Base-by-base conservation (phyloP, 192 early-diverging fungal genomes). In the Linnemannia zychae region DNA sequence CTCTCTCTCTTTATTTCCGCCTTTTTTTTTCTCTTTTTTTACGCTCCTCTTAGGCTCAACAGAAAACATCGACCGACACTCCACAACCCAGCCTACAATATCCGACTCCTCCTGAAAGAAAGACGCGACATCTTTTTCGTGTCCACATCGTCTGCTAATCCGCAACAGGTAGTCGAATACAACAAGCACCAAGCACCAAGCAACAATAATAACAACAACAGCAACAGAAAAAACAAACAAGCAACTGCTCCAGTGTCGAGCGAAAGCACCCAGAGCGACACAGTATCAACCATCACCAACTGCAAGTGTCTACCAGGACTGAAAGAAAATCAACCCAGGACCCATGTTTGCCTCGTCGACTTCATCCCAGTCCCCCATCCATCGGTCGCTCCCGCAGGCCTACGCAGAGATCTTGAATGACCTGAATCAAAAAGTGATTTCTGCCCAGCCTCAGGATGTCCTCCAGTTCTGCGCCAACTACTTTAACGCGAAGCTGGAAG, bases 401-500 rank as follows among this genome's bases (percentile, higher is more conserved):
- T 93, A 91, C 80, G 86, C 87, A 73, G 89, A 88, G 67, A 90
- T 99, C 49, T 88, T 99, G 50, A 92, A 94, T 77, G 98, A 98
- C 79, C 90, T 99, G 47, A 95, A 95, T 88, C 89, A 93, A 74
- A 93, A 93, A 63, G 91, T 99, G 37, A 91, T 94, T 67, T 88
- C 92, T 75, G 87, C 88, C 40, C 94, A 96, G 74, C 98, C 98
- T 9, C 83, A 93, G 50, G 98, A 99, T 89, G 94, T 98, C 67
- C 92, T 95, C 84, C 95, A 97, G 90, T 99, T 97, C 88, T 98
- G 97, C 87, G 95, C 97, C 33, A 91, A 94, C 73, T 97, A 95
- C 84, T 99, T 99, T 86, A 91, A 96, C 85, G 86, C 91, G 46
- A 97, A 98, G 88, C 88, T 99, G 49, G 91, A 91, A 2, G 96